phyloP scores from a whole-genome alignment of 495 filamentous ascomycete genomes.

The Neurospora pannonica region DNA sequence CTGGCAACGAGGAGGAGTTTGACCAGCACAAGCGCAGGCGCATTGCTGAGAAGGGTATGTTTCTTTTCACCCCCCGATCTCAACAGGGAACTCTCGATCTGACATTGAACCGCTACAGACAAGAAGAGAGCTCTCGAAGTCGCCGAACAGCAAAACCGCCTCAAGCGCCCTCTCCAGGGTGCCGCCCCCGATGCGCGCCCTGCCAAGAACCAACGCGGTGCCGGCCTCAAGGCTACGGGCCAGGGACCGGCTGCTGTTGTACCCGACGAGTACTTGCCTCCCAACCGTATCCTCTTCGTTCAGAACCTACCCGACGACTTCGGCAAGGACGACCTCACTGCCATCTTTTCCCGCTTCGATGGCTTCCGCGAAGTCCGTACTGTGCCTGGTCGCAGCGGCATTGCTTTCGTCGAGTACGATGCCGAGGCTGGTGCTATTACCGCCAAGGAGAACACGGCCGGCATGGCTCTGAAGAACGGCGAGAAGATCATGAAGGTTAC shows the following conservation, averaged over 20 bases:
- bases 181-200: conserved; percentile 50
- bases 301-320: conserved; percentile 86
- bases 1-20: conserved; percentile 69
- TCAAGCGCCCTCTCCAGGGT: conserved; percentile 60
- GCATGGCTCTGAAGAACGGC: conserved; percentile 72
- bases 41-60: conserved; percentile 81
- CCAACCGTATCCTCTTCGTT: conserved; percentile 96
- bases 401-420: conserved; percentile 97
- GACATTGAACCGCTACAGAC: conserved; percentile 40
- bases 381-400: conserved; percentile 77
- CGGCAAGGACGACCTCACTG: conserved; percentile 66
- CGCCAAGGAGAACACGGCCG: conserved; percentile 89
- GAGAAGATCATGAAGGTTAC: conserved; percentile 66
- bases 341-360: conserved; percentile 81
- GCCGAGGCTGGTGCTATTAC: conserved; percentile 79
- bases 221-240: conserved; percentile 72
- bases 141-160: conserved; percentile 70
- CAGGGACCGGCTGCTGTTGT: conserved; percentile 63
- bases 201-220: conserved; percentile 62
- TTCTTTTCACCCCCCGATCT: not conserved
- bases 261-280: conserved; percentile 93
- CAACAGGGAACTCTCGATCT: no score
- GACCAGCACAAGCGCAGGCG: conserved; percentile 80
- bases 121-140: conserved; percentile 84
- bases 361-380: conserved; percentile 88